Percentiles rank a stretch among this genome's conserved stretches.
These are phyloP conservation scores for Kalmanozyma brasiliensis DNA, from an alignment of 1,284 basidiomycete genomes.

Conservation along the genomic window DNA sequence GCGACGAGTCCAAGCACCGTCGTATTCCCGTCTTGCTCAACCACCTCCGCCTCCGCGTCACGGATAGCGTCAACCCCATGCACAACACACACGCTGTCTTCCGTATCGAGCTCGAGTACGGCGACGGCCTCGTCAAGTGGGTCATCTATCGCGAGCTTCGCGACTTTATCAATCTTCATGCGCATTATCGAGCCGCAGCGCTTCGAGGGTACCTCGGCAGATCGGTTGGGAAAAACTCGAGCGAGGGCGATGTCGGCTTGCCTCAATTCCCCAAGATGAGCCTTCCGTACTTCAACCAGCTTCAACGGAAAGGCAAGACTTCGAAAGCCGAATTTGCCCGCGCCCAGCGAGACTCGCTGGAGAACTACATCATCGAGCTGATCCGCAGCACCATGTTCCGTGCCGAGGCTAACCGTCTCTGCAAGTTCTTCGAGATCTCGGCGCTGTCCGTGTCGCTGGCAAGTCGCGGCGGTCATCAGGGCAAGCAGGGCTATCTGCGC, in stretches of 20 bases:
- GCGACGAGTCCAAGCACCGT: conserved; percentile 85
- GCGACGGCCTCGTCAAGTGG: conserved; percentile 88
- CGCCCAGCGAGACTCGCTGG: conserved; percentile 81
- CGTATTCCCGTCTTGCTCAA: conserved; percentile 89
- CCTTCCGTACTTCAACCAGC: conserved; percentile 84
- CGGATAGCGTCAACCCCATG: conserved; percentile 84
- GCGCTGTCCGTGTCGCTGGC: conserved; percentile 86
- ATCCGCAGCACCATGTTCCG: conserved; percentile 89
- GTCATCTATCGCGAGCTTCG: conserved; percentile 93
- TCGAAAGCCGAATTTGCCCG: conserved; percentile 79
- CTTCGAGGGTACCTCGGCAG: conserved; percentile 60
- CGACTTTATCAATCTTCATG: conserved; percentile 90
- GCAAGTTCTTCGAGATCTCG: conserved; percentile 94
- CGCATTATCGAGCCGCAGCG: conserved; percentile 84
- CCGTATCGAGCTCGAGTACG: conserved; percentile 95
- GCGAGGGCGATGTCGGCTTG: conserved; percentile 73
- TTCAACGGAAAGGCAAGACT: conserved; percentile 69
- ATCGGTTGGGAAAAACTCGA: conserved; percentile 41
- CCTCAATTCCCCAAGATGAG: conserved; percentile 91
- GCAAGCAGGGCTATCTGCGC: conserved; percentile 85
- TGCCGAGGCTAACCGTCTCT: conserved; percentile 88
- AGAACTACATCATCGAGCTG: conserved; percentile 88
- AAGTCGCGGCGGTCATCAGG: conserved; percentile 79
- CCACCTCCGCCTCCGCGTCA: conserved; percentile 82
- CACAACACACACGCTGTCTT: conserved; percentile 83